Base-by-base conservation (phyloP, 2,329 filamentous ascomycete species). In the Fusarium nurragi region DNA sequence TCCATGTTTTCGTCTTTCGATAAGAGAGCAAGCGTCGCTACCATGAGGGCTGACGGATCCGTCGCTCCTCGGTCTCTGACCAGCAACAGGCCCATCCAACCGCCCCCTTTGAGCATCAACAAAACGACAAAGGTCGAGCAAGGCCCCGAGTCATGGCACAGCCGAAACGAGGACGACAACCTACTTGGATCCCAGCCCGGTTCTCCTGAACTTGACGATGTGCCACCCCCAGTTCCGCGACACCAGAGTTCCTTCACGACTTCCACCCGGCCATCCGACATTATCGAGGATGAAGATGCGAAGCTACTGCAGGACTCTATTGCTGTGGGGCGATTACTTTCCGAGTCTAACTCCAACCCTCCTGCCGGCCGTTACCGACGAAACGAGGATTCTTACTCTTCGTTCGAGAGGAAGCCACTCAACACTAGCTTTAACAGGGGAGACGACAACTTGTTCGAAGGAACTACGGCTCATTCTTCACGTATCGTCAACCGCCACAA, bases 381-480 rank as follows among this genome's bases (percentile, higher is more conserved):
- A 50, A 75, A 80, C 28, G 79, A 82, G 21, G 80, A 82, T 48
- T 75, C 72, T 12, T 77, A 74, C 26, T 70, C 75, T 2, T 67
- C 77, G 2, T 74, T 74, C 18, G 56, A 71, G 16, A 74, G 70
- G 47, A 68, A 69, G 50, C 64, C 74, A 11, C 53, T 72, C 9
- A 67, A 71, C 26, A 70, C 72, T 4, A 75, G 67, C 38, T 73
- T 78, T 30, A 71, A 73, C 13, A 81, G 83, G 16, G 82, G 83
- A 8, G 83, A 86, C 19, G 85, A 87, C 32, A 85, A 85, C 60
- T 74, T 88, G 66, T 88, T 88, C 54, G 84, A 85, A 56, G 81
- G 77, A 22, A 81, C 77, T 32, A 66, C 78, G 10, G 70, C 77
- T 3, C 78, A 77, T 5, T 76, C 78, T 9, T 74, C 76, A 12